phyloP scores from a whole-genome alignment of 1,139 yeast species.

The Debaryomyces robertsiae region DNA sequence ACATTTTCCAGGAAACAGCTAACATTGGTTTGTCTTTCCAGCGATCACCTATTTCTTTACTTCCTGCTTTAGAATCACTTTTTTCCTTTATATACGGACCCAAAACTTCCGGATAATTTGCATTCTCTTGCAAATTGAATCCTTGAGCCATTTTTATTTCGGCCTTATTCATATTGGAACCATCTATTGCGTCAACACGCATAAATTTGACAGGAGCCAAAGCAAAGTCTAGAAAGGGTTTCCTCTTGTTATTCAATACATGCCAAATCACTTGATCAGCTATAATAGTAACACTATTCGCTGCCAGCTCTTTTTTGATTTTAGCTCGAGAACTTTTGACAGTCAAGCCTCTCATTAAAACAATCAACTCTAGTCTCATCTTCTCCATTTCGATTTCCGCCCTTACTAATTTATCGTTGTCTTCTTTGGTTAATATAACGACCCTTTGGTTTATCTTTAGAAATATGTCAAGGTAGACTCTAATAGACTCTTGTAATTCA shows the following conservation, averaged over 20 bases:
- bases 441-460: conserved; percentile 43
- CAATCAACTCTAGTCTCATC: conserved; percentile 57
- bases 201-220: conserved; percentile 64
- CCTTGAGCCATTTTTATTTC: conserved; percentile 69
- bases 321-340: conserved; percentile 45
- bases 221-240: conserved; percentile 74
- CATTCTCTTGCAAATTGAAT: conserved; percentile 61
- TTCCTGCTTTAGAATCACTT: conserved; percentile 6
- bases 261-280: conserved; percentile 74
- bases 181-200: conserved; percentile 55
- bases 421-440: conserved; percentile 24
- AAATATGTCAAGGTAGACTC: conserved; percentile 45
- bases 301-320: conserved; percentile 22
- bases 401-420: conserved; percentile 32
- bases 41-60: conserved; percentile 10
- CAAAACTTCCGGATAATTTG: conserved; percentile 71
- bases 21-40: conserved; percentile 40
- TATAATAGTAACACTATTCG: conserved; percentile 40
- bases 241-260: conserved; percentile 58
- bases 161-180: conserved; percentile 62
- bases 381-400: conserved; percentile 62
- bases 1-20: conserved; percentile 67
- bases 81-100: conserved; percentile 46
- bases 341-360: conserved; percentile 69
- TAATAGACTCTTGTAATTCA: conserved; percentile 58